Evolutionary conservation across 345 rosid species (phyloP), one percentile per base, ranked within the genome.

Genomic region (Psidium friedrichsthalianum): DNA sequence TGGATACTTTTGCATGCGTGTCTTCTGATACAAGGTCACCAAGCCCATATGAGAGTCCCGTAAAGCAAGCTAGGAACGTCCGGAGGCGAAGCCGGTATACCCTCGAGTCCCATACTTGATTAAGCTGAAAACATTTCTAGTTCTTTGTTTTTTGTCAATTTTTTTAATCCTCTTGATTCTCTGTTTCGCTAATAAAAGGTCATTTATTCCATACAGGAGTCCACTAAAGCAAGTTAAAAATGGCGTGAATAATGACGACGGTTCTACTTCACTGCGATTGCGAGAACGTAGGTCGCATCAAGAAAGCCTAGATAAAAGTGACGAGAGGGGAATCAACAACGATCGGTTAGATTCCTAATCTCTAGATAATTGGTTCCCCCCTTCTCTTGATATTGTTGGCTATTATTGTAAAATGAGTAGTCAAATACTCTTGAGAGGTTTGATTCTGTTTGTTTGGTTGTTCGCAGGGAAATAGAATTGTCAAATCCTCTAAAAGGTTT

Each of bases 241-340:
- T 57, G 61, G 22, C 27, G 84, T 84, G 51, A 82, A 57, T 69
- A 76, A 13, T 84, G 93, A 85, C 51, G 84, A 86, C 74, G 82
- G 21, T 36, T 89, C 91, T 88, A 90, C 91, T 86, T 84, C 89
- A 20, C 85, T 11, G 78, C 89, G 87, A 82, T 56, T 86, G 42
- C 86, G 91, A 84, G 91, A 89, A 83, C 52, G 49, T 64, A 92
- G 87, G 88, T 84, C 85, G 52, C 90, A 6, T 52, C 83, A 22
- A 53, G 90, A 61, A 53, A 87, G 89, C 86, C 87, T 87, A 56
- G 92, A 88, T 61, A 53, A 80, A 57, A 87, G 88, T 83, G 85
- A 87, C 82, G 91, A 86, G 74, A 88, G 82, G 57, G 90, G 88
- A 83, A 88, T 83, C 84, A 76, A 86, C 53, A 51, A 85, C 56